Base-by-base conservation (phyloP, 2,329 filamentous ascomycete genomes). In the Lachnellula suecica region DNA sequence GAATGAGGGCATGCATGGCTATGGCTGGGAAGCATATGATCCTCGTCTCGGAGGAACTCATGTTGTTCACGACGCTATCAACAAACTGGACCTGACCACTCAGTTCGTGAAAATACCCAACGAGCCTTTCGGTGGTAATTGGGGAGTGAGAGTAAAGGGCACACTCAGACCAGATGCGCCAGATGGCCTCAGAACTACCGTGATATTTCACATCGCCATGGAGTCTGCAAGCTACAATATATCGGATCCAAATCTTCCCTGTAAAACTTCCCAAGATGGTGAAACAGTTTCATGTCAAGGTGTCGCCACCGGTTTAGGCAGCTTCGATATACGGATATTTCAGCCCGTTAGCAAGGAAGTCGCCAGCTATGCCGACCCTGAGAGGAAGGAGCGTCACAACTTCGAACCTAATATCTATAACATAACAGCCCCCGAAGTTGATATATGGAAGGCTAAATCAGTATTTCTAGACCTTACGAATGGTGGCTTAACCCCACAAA, bases 21-120 rank as follows among this genome's bases (percentile, higher is more conserved):
- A 99, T 70, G 94, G 94, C 57, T 99, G 94, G 94, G 92, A 97
- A 65, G 90, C 96, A 69, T 99, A 95, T 70, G 94, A 99, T 71
- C 86, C 91, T 20, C 82, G 94, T 52, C 87, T 80, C 51, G 94
- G 94, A 57, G 94, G 94, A 51, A 79, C 89, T 20, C 91, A 99
- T 72, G 89, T 88, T 1, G 93, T 99, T 54, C 91, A 95, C 67
- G 94, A 99, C 70, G 85, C 86, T 49, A 87, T 83, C 44, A 99
- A 99, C 72, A 82, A 82, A 52, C 81, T 99, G 60, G 92, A 97
- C 72, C 81, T 99, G 57, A 95, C 89, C 8, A 97, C 93, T 40
- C 89, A 90, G 47, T 97, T 97, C 71, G 84, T 97, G 66, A 99
- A 97, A 73, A 81, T 96, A 31, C 89, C 92, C 2, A 91, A 92